These are phyloP conservation scores for Boechera retrofracta DNA, from an alignment of 345 rosid genomes.

Conservation along the genomic window DNA sequence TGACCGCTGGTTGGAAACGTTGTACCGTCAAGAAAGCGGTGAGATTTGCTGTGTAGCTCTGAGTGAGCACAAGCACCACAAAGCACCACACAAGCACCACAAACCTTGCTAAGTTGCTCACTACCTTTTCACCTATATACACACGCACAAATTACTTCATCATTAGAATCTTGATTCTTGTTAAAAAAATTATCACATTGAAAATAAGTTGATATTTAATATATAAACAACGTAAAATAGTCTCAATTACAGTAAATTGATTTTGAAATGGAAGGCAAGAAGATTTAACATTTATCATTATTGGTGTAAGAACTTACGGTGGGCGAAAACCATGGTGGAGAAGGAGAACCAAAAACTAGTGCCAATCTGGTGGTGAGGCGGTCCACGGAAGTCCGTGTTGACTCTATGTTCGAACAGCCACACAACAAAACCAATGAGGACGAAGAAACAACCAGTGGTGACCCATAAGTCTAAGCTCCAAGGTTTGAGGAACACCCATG, in stretches of 20 bases:
- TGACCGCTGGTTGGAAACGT: slow-evolving; percentile 27
- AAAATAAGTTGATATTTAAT: background rate
- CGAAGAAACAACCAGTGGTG: slow-evolving; percentile 55
- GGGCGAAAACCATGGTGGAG: slow-evolving; percentile 45
- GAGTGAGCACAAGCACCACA: slow-evolving; percentile 47
- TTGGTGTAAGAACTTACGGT: slow-evolving; percentile 35
- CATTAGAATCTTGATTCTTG: background rate
- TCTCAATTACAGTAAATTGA: background rate
- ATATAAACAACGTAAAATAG: background rate
- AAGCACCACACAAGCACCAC: slow-evolving; percentile 48
- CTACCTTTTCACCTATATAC: slow-evolving; percentile 44
- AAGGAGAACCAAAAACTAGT: slow-evolving; percentile 48
- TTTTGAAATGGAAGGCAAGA: background rate
- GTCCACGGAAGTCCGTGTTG: slow-evolving; percentile 66
- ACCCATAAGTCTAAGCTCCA: slow-evolving; percentile 71
- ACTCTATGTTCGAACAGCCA: slow-evolving; percentile 78
- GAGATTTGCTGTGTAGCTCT: slow-evolving; percentile 54
- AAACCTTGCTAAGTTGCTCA: slow-evolving; percentile 50
- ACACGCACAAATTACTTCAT: slow-evolving; percentile 17
- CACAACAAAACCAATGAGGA: slow-evolving; percentile 61
- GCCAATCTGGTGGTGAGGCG: slow-evolving; percentile 45
- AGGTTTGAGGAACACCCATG: slow-evolving; percentile 77
- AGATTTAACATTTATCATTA: background rate
- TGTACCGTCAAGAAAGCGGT: slow-evolving; percentile 51
- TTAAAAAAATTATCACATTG: background rate